A percentile compares a stretch with the other conserved stretches of the same genome.
Conservation (phyloP, 208 protist species). For the Trypanosoma brucei region DNA sequence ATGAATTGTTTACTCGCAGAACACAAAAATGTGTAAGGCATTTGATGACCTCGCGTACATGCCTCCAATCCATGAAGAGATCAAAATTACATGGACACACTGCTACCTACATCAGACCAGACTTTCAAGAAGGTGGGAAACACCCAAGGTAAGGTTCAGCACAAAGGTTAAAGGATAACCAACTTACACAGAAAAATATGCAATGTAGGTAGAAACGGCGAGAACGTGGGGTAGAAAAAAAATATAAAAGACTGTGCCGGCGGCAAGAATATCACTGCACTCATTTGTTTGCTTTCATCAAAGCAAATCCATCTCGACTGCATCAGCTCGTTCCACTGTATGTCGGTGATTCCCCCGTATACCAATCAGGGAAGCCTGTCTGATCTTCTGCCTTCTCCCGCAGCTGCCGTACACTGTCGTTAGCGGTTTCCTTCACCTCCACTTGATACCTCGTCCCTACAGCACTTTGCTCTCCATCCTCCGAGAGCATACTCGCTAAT, state of each 20-base stretch:
- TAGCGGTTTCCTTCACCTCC: constrained; percentile 26
- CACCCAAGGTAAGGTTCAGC: no score
- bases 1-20: no score
- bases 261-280: background rate
- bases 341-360: constrained; percentile 39
- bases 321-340: constrained; percentile 9
- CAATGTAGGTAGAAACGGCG: no score
- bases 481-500: constrained; percentile 59
- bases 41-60: no score
- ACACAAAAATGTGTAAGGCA: no score
- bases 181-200: no score
- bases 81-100: background rate
- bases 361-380: constrained; percentile 58
- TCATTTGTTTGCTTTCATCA: no score
- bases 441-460: constrained; percentile 41
- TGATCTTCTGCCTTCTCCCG: constrained; percentile 49
- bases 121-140: background rate
- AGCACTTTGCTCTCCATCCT: constrained; percentile 7
- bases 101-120: background rate
- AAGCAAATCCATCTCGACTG: background rate
- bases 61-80: background rate
- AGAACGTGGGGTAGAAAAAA: background rate
- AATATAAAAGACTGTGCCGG: background rate
- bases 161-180: no score
- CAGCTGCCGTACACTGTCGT: constrained; percentile 62